These are phyloP conservation scores for Jaapia argillacea DNA, from an alignment of 768 basidiomycete species.

Conservation along the genomic window DNA sequence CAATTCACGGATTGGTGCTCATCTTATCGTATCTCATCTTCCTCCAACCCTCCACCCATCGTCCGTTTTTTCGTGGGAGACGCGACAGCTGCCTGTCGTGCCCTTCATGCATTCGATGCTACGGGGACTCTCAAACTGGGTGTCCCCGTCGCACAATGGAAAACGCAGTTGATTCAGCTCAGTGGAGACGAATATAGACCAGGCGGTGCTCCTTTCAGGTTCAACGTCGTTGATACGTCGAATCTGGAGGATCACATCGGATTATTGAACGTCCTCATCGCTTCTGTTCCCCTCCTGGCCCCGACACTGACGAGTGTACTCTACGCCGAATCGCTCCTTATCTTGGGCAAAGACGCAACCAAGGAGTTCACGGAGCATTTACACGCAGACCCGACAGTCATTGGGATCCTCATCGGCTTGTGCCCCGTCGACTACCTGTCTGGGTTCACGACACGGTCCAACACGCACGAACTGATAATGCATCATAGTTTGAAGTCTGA, in stretches of 20 bases:
- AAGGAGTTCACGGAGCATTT: neutral
- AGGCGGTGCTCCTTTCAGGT: slow-evolving; percentile 7
- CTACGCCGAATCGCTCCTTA: slow-evolving; percentile 12
- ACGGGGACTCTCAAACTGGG: neutral
- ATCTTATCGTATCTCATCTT: slow-evolving; percentile 1
- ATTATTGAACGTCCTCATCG: slow-evolving; percentile 11
- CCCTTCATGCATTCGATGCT: too few relatives aligned
- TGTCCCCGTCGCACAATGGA: slow-evolving; percentile 6
- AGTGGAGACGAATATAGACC: slow-evolving; percentile 1
- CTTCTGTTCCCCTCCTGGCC: slow-evolving; percentile 9
- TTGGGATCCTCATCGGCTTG: slow-evolving; percentile 3
- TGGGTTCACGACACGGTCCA: slow-evolving; percentile 3
- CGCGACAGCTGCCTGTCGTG: slow-evolving; percentile 8
- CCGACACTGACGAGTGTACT: slow-evolving; percentile 4
- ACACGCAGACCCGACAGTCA: slow-evolving; percentile 2
- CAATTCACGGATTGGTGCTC: slow-evolving; percentile 5
- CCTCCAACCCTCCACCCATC: too few relatives aligned
- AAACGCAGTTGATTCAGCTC: slow-evolving; percentile 1
- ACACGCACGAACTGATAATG: slow-evolving; percentile 2
- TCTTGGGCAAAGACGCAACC: neutral
- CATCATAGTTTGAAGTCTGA: too few relatives aligned
- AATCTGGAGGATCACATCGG: slow-evolving; percentile 14
- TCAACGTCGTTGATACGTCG: slow-evolving; percentile 15
- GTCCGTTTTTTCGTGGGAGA: slow-evolving; percentile 11
- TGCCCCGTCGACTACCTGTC: slow-evolving; percentile 2